These are phyloP conservation scores for Gracilaria domingensis DNA, from an alignment of 23 red algal genomes.

Conservation along the genomic window DNA sequence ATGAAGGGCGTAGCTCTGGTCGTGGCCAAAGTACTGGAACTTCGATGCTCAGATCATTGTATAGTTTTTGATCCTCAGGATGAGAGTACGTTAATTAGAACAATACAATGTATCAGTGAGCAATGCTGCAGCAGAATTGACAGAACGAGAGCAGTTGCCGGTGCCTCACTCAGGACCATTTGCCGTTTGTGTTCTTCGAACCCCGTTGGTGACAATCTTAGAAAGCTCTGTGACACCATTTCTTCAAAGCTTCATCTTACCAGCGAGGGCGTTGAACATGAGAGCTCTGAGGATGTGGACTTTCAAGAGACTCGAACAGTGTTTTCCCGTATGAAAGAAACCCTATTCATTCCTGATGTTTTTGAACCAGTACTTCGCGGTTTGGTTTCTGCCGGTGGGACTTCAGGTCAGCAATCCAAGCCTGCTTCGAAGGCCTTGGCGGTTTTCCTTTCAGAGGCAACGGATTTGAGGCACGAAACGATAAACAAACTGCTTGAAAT, in stretches of 20 bases:
- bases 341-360: slow-evolving; percentile 28
- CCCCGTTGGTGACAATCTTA: not conserved
- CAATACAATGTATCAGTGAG: slow-evolving; percentile 25
- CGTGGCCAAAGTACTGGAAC: not conserved
- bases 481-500: slow-evolving; percentile 6
- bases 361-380: slow-evolving; percentile 36
- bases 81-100: not conserved
- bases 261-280: not conserved
- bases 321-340: slow-evolving; percentile 42
- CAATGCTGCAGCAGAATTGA: slow-evolving; percentile 73
- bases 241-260: not conserved
- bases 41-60: not conserved
- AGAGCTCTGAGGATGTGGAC: slow-evolving; percentile 3
- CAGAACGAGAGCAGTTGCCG: slow-evolving; percentile 69
- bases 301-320: slow-evolving; percentile 26
- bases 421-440: slow-evolving; percentile 40
- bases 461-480: not conserved
- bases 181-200: slow-evolving; percentile 12
- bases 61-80: not conserved
- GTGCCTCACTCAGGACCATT: slow-evolving; percentile 19
- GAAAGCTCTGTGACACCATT: not conserved
- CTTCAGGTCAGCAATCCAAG: slow-evolving; percentile 41
- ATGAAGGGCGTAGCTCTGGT: slow-evolving; percentile 46
- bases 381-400: slow-evolving; percentile 51
- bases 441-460: slow-evolving; percentile 23